phyloP scores from a whole-genome alignment of 768 basidiomycete genomes.

The Suillus subalutaceus region DNA sequence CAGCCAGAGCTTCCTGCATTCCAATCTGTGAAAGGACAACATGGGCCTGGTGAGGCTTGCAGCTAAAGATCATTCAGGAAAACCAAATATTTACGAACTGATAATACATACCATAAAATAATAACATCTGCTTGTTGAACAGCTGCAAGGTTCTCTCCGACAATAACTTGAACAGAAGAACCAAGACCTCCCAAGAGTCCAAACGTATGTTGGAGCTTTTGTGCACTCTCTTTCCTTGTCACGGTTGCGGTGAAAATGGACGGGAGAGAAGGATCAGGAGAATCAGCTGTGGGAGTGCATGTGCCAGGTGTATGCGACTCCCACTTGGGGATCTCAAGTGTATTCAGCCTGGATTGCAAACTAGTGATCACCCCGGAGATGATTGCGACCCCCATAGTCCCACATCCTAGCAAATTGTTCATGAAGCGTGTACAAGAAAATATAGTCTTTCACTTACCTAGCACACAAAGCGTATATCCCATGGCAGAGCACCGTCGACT shows the following conservation, averaged over 20 bases:
- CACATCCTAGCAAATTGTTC: slow-evolving; percentile 69
- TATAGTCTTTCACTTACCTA: slow-evolving; percentile 51
- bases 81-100: neutral
- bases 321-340: slow-evolving; percentile 51
- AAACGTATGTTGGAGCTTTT: slow-evolving; percentile 67
- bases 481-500: slow-evolving; percentile 40
- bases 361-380: slow-evolving; percentile 90
- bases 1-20: slow-evolving; percentile 80
- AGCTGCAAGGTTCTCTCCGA: slow-evolving; percentile 71
- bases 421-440: slow-evolving; percentile 17
- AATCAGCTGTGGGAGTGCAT: slow-evolving; percentile 59
- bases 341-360: slow-evolving; percentile 55
- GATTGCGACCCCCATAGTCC: slow-evolving; percentile 97
- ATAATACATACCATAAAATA: slow-evolving; percentile 72
- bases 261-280: slow-evolving; percentile 72
- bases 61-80: slow-evolving; percentile 49
- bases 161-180: slow-evolving; percentile 66
- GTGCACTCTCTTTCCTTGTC: slow-evolving; percentile 71
- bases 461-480: slow-evolving; percentile 91
- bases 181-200: slow-evolving; percentile 59
- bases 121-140: slow-evolving; percentile 81
- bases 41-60: slow-evolving; percentile 90
- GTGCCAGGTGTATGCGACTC: slow-evolving; percentile 75
- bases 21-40: slow-evolving; percentile 73
- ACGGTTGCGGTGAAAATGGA: slow-evolving; percentile 88